Evolutionary conservation across 2,329 filamentous ascomycete genomes (phyloP).

Genomic region (Epichloe bromicola): DNA sequence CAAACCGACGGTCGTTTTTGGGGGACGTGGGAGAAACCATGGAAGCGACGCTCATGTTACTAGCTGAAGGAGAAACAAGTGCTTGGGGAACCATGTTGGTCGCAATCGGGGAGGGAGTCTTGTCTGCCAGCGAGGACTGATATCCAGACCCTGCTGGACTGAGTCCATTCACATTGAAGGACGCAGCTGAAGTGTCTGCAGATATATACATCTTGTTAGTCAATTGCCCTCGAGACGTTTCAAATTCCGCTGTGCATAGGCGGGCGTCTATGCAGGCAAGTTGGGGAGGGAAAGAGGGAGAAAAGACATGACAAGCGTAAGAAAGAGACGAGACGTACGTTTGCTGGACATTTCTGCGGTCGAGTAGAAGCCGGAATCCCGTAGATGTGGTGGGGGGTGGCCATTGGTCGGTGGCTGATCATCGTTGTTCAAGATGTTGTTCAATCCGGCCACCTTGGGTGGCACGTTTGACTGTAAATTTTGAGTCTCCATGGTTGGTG

Average conservation of each 20-base stretch:
- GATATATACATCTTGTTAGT: background rate
- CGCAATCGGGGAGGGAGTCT: conserved; percentile 49
- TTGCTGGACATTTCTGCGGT: conserved; percentile 30
- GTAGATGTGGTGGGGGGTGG: conserved; percentile 20
- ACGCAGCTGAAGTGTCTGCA: conserved; percentile 26
- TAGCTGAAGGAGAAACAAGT: conserved; percentile 40
- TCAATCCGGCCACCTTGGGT: conserved; percentile 23
- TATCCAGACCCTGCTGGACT: conserved; percentile 34
- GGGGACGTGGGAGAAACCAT: conserved; percentile 50
- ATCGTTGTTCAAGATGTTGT: conserved; percentile 26
- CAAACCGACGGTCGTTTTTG: conserved; percentile 29
- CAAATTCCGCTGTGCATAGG: no score
- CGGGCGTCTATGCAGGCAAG: no score
- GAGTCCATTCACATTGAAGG: conserved; percentile 24
- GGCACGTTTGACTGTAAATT: conserved; percentile 8
- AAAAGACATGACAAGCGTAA: background rate
- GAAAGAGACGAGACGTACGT: conserved; percentile 18
- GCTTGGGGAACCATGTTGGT: conserved; percentile 37
- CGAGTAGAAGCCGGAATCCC: conserved; percentile 32
- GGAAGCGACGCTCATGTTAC: conserved; percentile 52
- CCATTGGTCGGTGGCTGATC: conserved; percentile 16
- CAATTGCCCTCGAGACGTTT: background rate
- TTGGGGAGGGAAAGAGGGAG: conserved; percentile 1
- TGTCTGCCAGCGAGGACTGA: conserved; percentile 39
- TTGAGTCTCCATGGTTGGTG: conserved; percentile 10